Conservation (phyloP, 495 filamentous ascomycete genomes). For the Penicillium cinerascens region DNA sequence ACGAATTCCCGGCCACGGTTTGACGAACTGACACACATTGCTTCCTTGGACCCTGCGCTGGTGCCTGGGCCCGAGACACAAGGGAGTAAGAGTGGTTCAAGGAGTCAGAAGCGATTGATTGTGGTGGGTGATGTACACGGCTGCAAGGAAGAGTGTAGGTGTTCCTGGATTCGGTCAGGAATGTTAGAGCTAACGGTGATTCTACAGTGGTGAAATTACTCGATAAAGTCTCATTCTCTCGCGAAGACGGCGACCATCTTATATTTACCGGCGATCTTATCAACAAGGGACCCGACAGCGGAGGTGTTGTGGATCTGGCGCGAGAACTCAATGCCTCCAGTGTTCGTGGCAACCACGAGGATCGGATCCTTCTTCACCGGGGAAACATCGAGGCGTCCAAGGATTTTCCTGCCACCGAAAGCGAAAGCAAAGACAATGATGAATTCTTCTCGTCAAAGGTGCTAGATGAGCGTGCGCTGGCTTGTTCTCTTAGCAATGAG, state of each 20-base stretch:
- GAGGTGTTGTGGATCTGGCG: slow-evolving; percentile 72
- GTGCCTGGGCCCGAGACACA: slow-evolving; percentile 23
- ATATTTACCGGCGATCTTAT: slow-evolving; percentile 82
- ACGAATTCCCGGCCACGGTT: slow-evolving; percentile 46
- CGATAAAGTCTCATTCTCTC: slow-evolving; percentile 60
- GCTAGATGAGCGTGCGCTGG: slow-evolving; percentile 43
- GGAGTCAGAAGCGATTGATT: slow-evolving; percentile 52
- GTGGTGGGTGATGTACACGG: slow-evolving; percentile 92
- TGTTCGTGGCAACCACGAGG: slow-evolving; percentile 93
- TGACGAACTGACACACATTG: slow-evolving; percentile 45
- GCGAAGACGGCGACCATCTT: slow-evolving; percentile 62
- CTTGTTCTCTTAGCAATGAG: slow-evolving; percentile 48
- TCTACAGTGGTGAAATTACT: slow-evolving; percentile 60
- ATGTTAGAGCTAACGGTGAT: slow-evolving; percentile 5
- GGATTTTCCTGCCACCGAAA: slow-evolving; percentile 5
- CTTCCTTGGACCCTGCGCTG: slow-evolving; percentile 34
- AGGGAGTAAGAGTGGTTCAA: slow-evolving; percentile 3
- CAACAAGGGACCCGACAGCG: slow-evolving; percentile 81
- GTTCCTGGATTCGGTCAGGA: neutral
- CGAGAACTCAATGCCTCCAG: slow-evolving; percentile 65
- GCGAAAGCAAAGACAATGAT: slow-evolving; percentile 8
- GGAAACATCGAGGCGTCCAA: slow-evolving; percentile 2
- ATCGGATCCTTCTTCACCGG: slow-evolving; percentile 62
- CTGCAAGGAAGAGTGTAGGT: slow-evolving; percentile 60
- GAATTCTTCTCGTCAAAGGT: slow-evolving; percentile 22